phyloP scores from a whole-genome alignment of 1,284 basidiomycete genomes.

The Ustilago sp. region DNA sequence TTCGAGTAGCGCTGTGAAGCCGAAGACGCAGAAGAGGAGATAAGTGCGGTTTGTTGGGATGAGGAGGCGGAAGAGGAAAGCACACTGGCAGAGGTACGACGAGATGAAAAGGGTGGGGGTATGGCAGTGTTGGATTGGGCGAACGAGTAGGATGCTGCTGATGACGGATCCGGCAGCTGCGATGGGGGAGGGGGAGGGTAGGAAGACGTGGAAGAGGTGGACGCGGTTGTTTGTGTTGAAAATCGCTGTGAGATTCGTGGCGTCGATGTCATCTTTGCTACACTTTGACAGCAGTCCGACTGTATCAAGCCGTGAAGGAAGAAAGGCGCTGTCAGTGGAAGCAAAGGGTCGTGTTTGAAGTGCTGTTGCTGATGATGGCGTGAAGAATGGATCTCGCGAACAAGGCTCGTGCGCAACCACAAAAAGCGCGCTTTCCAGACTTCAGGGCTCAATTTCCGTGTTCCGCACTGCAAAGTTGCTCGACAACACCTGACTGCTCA shows the following conservation, averaged over 20 bases:
- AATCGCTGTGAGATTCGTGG: constrained; percentile 37
- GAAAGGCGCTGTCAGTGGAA: background rate
- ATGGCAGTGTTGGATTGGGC: background rate
- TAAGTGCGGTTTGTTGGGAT: constrained; percentile 10
- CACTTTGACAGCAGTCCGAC: too few relatives aligned
- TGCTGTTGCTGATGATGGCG: background rate
- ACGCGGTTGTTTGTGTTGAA: constrained; percentile 37
- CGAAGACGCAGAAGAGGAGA: constrained; percentile 11
- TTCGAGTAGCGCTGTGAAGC: constrained; percentile 3
- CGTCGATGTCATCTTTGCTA: constrained; percentile 24
- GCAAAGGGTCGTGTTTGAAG: background rate
- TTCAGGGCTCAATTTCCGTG: background rate
- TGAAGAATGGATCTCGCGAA: background rate
- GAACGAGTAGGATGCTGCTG: constrained; percentile 31
- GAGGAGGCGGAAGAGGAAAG: constrained; percentile 14
- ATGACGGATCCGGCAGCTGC: background rate
- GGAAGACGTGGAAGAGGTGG: constrained; percentile 16
- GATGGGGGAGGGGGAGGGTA: background rate
- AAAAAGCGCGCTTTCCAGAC: background rate
- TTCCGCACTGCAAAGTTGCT: background rate
- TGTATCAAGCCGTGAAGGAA: background rate
- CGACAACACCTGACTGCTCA: background rate
- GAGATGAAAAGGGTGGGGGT: constrained; percentile 33
- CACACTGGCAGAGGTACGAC: constrained; percentile 20
- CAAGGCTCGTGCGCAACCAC: constrained; percentile 35